Base-by-base conservation (phyloP, 441 rosid species). In the Populus hybrid region DNA sequence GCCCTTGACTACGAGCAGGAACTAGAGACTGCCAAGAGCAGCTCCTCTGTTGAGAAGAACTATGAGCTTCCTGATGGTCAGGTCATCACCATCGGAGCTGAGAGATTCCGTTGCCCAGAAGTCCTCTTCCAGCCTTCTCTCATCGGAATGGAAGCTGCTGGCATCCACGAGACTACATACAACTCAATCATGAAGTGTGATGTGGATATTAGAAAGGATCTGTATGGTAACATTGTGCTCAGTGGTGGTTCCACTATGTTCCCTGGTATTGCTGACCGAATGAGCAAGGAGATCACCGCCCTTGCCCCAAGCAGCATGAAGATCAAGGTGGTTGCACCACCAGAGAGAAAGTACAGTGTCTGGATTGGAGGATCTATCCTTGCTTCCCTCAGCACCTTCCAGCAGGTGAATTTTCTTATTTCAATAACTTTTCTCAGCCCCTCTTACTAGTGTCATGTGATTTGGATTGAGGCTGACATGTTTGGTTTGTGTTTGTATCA, bases 161-260 rank as follows among this genome's bases (percentile, higher is more conserved):
- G 97, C 21, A 93, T 93, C 80, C 97, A 91, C 10, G 95, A 91
- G 83, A 93, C 94, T 11, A 91, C 94, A 10, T 92, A 90, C 81
- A 93, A 91, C 89, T 92, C 97, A 61, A 93, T 93, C 73, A 90
- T 90, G 94, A 93, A 92, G 84, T 92, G 97, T 83, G 98, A 93
- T 82, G 95, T 92, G 61, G 97, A 93, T 78, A 90, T 93, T 78
- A 91, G 96, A 79, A 91, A 90, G 88, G 97, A 93, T 84, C 90
- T 93, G 63, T 91, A 90, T 35, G 92, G 94, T 74, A 90, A 89
- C 85, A 89, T 90, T 70, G 94, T 92, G 24, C 93, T 90, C 70
- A 92, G 93, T 89, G 96, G 96, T 86, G 97, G 97, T 59, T 88
- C 92, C 63, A 92, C 97, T 30, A 90, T 92, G 97, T 90, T 92